Percentiles rank a stretch among this genome's conserved stretches.
Evolutionary conservation across 495 filamentous ascomycete species (phyloP).

Genomic region (Bacidia rubella): DNA sequence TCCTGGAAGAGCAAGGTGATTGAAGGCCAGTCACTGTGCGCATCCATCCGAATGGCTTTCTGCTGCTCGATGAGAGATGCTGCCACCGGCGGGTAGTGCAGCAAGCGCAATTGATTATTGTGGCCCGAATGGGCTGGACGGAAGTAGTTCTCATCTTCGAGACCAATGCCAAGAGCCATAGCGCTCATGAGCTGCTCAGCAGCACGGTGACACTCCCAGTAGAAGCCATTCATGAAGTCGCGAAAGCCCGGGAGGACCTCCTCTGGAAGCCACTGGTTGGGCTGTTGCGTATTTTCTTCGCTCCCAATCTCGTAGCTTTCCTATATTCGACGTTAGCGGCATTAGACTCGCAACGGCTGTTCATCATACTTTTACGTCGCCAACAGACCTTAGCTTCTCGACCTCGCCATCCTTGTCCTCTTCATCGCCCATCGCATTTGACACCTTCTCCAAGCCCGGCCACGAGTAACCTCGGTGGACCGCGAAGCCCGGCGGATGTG

Average conservation of each 20-base stretch:
- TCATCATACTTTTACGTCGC: constrained; percentile 28
- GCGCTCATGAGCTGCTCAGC: constrained; percentile 36
- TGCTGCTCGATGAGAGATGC: constrained; percentile 32
- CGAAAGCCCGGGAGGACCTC: constrained; percentile 45
- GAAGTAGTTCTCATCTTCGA: constrained; percentile 39
- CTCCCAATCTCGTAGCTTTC: constrained; percentile 59
- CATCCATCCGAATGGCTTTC: constrained; percentile 37
- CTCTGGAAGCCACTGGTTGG: constrained; percentile 54
- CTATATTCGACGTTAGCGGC: constrained; percentile 19
- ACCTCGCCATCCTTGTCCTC: constrained; percentile 20
- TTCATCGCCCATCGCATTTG: constrained; percentile 41
- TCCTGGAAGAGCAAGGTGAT: constrained; percentile 40
- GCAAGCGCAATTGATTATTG: constrained; percentile 48
- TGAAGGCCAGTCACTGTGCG: constrained; percentile 38
- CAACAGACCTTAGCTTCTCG: constrained; percentile 26
- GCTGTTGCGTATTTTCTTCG: constrained; percentile 37
- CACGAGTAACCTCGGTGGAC: constrained; percentile 54
- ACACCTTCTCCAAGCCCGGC: constrained; percentile 52
- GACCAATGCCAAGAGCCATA: constrained; percentile 38
- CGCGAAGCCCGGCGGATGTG: constrained; percentile 43
- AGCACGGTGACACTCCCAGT: constrained; percentile 36
- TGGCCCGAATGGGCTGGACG: constrained; percentile 39
- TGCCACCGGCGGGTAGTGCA: constrained; percentile 52
- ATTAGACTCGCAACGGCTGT: background rate
- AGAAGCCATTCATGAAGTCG: constrained; percentile 43